Percentiles rank a stretch among this genome's conserved stretches.
These are phyloP conservation scores for Sherardia arvensis DNA, from an alignment of 257 asterid genomes.

Conservation along the genomic window DNA sequence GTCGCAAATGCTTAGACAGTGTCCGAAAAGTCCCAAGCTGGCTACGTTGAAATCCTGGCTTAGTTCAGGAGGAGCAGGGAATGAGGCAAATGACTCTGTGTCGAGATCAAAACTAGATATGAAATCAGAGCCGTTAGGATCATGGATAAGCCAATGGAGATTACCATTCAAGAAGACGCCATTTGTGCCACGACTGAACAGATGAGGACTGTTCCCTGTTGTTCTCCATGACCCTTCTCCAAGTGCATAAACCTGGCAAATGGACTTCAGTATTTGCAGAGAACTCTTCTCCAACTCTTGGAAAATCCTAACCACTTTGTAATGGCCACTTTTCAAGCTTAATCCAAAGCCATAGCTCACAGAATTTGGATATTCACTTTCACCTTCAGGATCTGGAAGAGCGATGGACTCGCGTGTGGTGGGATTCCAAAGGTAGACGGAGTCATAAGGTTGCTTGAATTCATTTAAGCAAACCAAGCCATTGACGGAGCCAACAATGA, in stretches of 20 bases:
- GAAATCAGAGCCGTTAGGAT: constrained; percentile 23
- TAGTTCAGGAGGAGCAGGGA: constrained; percentile 14
- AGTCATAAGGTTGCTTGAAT: not conserved
- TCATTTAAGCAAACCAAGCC: constrained; percentile 20
- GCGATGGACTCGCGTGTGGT: constrained; percentile 22
- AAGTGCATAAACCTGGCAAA: constrained; percentile 31
- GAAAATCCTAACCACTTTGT: constrained; percentile 38
- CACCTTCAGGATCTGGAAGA: constrained; percentile 14
- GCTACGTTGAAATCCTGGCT: not conserved
- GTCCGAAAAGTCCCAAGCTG: constrained; percentile 12
- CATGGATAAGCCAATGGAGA: constrained; percentile 47
- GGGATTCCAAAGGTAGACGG: constrained; percentile 30
- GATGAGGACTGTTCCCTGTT: constrained; percentile 19
- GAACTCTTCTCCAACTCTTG: constrained; percentile 16
- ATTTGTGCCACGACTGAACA: constrained; percentile 10
- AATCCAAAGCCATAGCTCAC: constrained; percentile 34
- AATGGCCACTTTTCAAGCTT: constrained; percentile 16
- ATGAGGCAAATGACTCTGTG: constrained; percentile 13
- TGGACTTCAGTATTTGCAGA: not conserved
- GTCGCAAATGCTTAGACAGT: constrained; percentile 20
- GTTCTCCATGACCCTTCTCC: constrained; percentile 25
- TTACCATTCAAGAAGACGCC: constrained; percentile 30
- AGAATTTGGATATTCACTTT: constrained; percentile 4
- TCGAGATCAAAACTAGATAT: constrained; percentile 47
- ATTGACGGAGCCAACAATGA: constrained; percentile 16